Conservation (phyloP, 768 basidiomycete genomes). For the Pisolithus tinctorius region DNA sequence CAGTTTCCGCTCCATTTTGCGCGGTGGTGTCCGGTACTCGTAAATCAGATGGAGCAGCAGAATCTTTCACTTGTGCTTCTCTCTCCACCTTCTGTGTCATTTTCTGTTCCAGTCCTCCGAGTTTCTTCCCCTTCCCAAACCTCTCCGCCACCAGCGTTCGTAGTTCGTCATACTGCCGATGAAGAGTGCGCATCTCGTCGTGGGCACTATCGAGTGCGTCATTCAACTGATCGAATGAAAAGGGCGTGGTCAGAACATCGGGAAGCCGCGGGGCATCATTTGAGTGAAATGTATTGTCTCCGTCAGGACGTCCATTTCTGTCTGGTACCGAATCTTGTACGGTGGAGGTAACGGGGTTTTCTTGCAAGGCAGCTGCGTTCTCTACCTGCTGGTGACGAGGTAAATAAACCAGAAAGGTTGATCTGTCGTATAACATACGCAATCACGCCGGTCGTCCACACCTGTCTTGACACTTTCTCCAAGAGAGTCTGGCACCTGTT, state of each 20-base stretch:
- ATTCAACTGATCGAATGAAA: constrained; percentile 22
- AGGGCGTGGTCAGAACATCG: constrained; percentile 1
- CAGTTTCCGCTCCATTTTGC: neutral
- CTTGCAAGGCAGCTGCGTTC: too few species aligned
- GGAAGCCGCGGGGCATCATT: neutral
- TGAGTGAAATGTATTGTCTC: neutral
- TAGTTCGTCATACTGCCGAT: constrained; percentile 20
- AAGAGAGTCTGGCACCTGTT: too few species aligned
- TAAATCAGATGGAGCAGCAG: neutral
- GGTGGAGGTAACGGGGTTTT: neutral
- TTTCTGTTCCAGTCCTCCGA: neutral
- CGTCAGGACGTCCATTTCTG: neutral
- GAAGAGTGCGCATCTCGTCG: constrained; percentile 20
- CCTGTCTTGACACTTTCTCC: too few species aligned
- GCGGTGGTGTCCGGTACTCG: neutral
- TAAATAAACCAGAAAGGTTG: too few species aligned
- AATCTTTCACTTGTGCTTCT: too few species aligned
- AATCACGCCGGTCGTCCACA: too few species aligned
- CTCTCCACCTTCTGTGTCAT: neutral
- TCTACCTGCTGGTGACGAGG: too few species aligned
- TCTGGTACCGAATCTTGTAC: neutral
- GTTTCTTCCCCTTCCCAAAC: neutral
- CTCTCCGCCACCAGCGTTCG: constrained; percentile 11
- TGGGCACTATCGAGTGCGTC: constrained; percentile 16
- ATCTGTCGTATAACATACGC: too few species aligned